Conservation (phyloP, 176 grass and related monocot species). For the Juncus effusus region DNA sequence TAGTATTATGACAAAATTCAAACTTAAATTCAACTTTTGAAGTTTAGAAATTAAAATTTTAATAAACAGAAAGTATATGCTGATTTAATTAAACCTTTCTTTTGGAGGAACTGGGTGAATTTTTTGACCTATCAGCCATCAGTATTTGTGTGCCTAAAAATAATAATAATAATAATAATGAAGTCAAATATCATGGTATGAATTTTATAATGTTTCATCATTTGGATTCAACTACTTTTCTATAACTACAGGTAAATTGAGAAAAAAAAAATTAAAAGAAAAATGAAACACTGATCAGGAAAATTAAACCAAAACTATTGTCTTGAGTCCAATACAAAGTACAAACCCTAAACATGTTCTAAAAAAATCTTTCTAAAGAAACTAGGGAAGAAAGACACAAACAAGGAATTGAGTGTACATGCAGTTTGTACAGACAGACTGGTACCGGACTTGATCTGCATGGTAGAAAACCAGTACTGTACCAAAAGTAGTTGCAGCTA, state of each 20-base stretch:
- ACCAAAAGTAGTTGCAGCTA: too few species aligned
- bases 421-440: too few species aligned
- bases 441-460: too few species aligned
- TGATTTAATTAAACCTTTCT: background rate
- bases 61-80: background rate
- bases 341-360: background rate
- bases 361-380: too few species aligned
- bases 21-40: slow-evolving; percentile 2
- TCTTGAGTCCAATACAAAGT: background rate
- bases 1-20: background rate
- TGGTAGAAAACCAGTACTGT: too few species aligned
- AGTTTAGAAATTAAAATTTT: background rate
- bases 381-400: too few species aligned
- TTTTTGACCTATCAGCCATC: slow-evolving; percentile 20
- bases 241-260: background rate
- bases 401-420: too few species aligned
- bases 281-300: slow-evolving; percentile 16
- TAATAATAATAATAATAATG: background rate
- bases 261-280: background rate
- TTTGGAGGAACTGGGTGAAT: slow-evolving; percentile 12
- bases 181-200: background rate
- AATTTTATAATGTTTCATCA: background rate
- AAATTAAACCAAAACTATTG: background rate
- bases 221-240: background rate
- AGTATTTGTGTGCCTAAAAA: slow-evolving; percentile 6